phyloP scores from a whole-genome alignment of 352 stramenopile species.

The Blastocystis sp. region DNA sequence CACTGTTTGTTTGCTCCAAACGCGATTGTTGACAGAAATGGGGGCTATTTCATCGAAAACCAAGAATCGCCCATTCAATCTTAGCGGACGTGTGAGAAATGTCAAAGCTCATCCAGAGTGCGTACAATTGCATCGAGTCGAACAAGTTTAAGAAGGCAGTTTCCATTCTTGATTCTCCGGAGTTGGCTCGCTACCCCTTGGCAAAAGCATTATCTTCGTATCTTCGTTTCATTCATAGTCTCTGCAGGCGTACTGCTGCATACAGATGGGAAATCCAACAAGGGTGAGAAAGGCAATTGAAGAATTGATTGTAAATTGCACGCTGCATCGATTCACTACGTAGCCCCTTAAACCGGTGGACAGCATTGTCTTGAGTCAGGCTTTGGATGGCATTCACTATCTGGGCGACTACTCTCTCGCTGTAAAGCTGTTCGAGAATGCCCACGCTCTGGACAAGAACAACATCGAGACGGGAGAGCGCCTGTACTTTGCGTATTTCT shows the following conservation, averaged over 20 bases:
- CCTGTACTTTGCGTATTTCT: constrained; percentile 60
- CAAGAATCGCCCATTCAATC: too few species aligned
- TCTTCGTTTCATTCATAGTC: neutral
- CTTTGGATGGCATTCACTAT: constrained; percentile 24
- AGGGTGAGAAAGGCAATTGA: constrained; percentile 26
- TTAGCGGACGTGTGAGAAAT: too few species aligned
- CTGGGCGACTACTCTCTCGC: constrained; percentile 37
- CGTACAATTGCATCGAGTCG: constrained; percentile 41
- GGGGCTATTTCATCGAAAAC: neutral
- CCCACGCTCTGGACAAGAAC: constrained; percentile 31
- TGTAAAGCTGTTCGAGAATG: constrained; percentile 36
- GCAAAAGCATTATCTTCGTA: constrained; percentile 6
- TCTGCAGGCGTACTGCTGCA: constrained; percentile 19
- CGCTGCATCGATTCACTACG: neutral
- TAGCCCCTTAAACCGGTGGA: constrained; percentile 46
- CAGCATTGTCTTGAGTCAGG: constrained; percentile 18
- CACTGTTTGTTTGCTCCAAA: constrained; percentile 37
- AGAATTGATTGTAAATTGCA: constrained; percentile 4
- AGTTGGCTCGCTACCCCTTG: constrained; percentile 30
- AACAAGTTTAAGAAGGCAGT: constrained; percentile 53
- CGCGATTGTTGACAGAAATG: neutral
- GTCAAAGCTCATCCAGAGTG: constrained; percentile 68
- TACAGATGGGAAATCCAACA: constrained; percentile 17
- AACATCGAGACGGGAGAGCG: constrained; percentile 50
- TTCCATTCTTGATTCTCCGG: constrained; percentile 41